phyloP scores from a whole-genome alignment of 306 rosid species.

The Malus domestica region DNA sequence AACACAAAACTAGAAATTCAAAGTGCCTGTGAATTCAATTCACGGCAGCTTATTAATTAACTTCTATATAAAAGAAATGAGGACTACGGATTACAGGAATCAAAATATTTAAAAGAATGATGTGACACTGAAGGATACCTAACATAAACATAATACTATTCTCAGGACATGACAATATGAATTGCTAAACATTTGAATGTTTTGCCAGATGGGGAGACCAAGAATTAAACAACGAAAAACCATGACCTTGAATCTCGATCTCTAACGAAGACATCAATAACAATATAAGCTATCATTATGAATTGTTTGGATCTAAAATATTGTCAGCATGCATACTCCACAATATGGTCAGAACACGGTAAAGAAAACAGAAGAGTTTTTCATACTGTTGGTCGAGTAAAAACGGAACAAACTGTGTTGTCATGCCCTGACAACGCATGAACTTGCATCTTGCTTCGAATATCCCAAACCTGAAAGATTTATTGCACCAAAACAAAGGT shows the following conservation, averaged over 20 bases:
- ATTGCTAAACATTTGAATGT: background rate
- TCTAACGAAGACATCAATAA: background rate
- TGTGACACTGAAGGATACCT: background rate
- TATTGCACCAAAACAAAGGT: conserved; percentile 13
- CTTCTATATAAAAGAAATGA: background rate
- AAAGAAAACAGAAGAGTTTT: conserved; percentile 1
- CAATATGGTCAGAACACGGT: background rate
- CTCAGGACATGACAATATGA: background rate
- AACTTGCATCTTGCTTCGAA: conserved; percentile 90
- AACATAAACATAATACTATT: background rate
- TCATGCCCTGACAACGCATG: conserved; percentile 93
- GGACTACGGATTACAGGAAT: background rate
- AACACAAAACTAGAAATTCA: background rate
- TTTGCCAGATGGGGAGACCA: background rate
- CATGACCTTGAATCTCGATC: too few species aligned
- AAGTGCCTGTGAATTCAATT: background rate
- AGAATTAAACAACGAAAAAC: background rate
- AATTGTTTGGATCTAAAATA: background rate
- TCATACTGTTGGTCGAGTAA: conserved; percentile 81
- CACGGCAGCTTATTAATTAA: background rate
- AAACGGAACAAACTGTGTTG: conserved; percentile 95
- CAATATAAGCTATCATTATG: background rate
- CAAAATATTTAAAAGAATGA: background rate
- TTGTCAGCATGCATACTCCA: background rate
- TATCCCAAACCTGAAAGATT: conserved; percentile 85